Base-by-base conservation (phyloP, 129 eudicot genomes). In the Heracleum sosnowskyi region DNA sequence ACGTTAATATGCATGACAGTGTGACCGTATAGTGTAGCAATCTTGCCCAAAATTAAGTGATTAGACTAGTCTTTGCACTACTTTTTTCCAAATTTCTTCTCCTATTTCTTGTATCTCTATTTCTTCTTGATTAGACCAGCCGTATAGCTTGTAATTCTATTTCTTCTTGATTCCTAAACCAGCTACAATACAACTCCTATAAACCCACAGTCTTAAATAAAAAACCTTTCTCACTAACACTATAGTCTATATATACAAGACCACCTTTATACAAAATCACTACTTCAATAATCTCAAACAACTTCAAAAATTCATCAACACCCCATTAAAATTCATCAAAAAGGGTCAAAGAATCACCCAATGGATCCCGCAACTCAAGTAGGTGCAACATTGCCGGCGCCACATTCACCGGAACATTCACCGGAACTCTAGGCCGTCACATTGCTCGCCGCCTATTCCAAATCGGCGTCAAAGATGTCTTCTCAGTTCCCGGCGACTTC, bases 401-500 rank as follows among this genome's bases (percentile, higher is more conserved):
- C 62, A 3, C 28, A 36, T n/a, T n/a, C 13, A 35, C 11, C 29
- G 62, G 57, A 33, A n/a, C 60, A 33, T 15, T 4, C 13, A 78
- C 41, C 45, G 80, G 80, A 17, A 63, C 74, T 16, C 16, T 78
- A 20, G 80, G 82, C 15, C 76, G 87, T 33, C 92, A 93, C 85
- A 55, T 93, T 49, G 98, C 92, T 42, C 88, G 88, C 41, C 91
- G 98, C 26, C 85, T 93, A 15, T 92, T 83, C 39, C 92, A 89
- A 78, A 87, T 93, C 24, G 94, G 96, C 28, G 91, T 84, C 11
- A 47, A 51, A 29, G 96, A 90, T 81, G 93, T 92, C 44, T 92
- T 92, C 87, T 92, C 96, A 7, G 96, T 92, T 62, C 92, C 97
- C 1, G 97, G 97, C 2, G 97, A 92, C 85, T 92, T 92, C 83